Conservation (phyloP, 2,329 filamentous ascomycete genomes). For the Fusarium sp. region DNA sequence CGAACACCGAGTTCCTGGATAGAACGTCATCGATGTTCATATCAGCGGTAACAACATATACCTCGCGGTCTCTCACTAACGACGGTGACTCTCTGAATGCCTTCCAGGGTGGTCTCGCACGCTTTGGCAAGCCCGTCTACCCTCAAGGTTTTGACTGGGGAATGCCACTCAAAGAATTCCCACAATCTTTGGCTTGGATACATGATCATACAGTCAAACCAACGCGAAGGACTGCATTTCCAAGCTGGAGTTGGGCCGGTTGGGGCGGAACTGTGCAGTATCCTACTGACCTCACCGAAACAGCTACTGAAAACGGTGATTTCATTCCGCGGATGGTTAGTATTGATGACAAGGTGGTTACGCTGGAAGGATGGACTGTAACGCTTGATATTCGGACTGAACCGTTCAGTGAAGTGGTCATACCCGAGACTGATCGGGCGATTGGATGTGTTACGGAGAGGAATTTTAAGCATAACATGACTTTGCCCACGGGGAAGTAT, state of each 20-base stretch:
- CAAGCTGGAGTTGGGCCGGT: not conserved
- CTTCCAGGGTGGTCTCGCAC: not conserved
- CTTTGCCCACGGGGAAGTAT: not conserved
- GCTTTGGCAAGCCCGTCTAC: not conserved
- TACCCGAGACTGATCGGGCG: not conserved
- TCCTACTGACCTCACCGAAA: not conserved
- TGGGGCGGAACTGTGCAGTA: not conserved
- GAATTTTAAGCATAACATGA: not conserved
- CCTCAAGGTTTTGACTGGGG: not conserved
- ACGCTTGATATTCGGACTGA: not conserved
- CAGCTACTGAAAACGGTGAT: not conserved
- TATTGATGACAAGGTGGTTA: not conserved
- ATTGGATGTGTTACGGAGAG: not conserved
- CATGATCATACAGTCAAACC: not conserved
- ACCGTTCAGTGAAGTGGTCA: not conserved
- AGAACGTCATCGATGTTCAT: not conserved
- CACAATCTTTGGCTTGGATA: not conserved
- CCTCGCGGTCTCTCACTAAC: not conserved
- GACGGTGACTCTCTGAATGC: not conserved
- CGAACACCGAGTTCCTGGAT: not conserved
- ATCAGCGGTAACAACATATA: not conserved
- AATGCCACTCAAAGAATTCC: not conserved
- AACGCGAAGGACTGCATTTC: accelerated
- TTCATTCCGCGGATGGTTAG: not conserved
- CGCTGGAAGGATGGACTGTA: not conserved